Conservation (phyloP, 306 rosid species). For the Fagus crenata region DNA sequence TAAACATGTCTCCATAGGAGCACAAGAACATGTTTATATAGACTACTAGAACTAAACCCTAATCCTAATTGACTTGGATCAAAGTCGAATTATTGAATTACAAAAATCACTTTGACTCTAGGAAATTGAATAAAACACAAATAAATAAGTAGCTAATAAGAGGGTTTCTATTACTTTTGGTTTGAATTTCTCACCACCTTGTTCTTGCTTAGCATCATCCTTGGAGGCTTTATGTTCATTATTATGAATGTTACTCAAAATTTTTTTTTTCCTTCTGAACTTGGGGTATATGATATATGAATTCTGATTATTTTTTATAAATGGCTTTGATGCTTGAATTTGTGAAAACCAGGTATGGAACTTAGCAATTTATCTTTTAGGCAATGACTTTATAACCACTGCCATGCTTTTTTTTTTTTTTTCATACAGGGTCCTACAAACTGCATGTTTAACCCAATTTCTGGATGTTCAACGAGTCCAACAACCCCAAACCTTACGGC, state of each 20-base stretch:
- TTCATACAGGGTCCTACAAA: slow-evolving; percentile 68
- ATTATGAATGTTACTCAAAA: background rate
- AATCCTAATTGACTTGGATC: too few relatives aligned
- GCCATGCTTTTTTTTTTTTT: slow-evolving; percentile 37
- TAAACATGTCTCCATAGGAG: too few relatives aligned
- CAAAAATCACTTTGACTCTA: too few relatives aligned
- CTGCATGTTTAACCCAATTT: slow-evolving; percentile 44
- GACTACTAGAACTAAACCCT: too few relatives aligned
- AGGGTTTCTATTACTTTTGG: background rate
- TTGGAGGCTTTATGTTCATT: background rate
- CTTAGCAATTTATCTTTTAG: slow-evolving; percentile 54
- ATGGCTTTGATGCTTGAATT: slow-evolving; percentile 29
- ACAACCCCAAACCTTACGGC: slow-evolving; percentile 45
- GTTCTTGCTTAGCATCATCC: background rate
- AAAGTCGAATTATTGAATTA: too few relatives aligned
- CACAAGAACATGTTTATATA: too few relatives aligned
- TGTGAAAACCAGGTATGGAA: slow-evolving; percentile 34
- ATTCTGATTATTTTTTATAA: slow-evolving; percentile 22
- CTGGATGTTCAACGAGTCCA: slow-evolving; percentile 58
- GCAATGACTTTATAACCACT: slow-evolving; percentile 60
- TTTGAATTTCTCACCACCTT: background rate
- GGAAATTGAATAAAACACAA: too few relatives aligned
- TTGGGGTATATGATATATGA: background rate
- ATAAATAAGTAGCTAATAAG: too few relatives aligned
- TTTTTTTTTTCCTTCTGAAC: background rate